Conservation (phyloP, 768 basidiomycete species). For the Pulveroboletus sp. region DNA sequence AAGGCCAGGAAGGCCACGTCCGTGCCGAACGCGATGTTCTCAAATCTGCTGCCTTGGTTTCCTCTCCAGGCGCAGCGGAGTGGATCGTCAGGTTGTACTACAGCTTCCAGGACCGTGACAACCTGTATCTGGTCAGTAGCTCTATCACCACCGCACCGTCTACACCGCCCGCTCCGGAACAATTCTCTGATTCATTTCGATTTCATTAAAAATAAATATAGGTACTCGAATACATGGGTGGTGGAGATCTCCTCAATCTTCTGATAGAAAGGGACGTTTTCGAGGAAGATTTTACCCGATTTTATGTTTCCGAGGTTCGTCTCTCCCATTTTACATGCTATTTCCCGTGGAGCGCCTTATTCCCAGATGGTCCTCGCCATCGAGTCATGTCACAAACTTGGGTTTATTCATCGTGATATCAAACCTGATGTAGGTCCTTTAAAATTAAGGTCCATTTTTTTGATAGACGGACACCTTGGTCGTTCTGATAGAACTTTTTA, state of each 20-base stretch:
- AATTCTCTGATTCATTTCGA: conserved; percentile 50
- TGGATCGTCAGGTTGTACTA: conserved; percentile 95
- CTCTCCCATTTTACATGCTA: conserved; percentile 18
- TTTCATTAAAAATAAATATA: conserved; percentile 49
- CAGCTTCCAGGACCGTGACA: conserved; percentile 93
- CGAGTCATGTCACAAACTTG: conserved; percentile 89
- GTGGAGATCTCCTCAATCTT: conserved; percentile 93
- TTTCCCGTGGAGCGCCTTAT: conserved; percentile 26
- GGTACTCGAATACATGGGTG: conserved; percentile 95
- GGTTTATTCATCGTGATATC: conserved; percentile 98
- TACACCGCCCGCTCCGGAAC: conserved; percentile 23
- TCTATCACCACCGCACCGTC: conserved; percentile 29
- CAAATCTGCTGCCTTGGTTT: conserved; percentile 82
- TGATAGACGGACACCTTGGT: conserved; percentile 23
- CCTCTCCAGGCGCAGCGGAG: conserved; percentile 71
- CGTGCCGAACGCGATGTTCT: conserved; percentile 93
- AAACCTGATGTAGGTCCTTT: conserved; percentile 76
- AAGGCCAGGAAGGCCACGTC: conserved; percentile 96
- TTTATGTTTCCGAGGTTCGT: conserved; percentile 90
- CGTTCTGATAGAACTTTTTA: conserved; percentile 76
- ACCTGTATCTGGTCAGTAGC: conserved; percentile 84
- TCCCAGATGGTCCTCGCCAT: conserved; percentile 90
- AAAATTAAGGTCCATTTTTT: conserved; percentile 28
- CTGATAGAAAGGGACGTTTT: conserved; percentile 91
- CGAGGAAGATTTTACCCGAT: conserved; percentile 86